phyloP scores from a whole-genome alignment of 1,284 basidiomycete species.

The Ustilago tritici region DNA sequence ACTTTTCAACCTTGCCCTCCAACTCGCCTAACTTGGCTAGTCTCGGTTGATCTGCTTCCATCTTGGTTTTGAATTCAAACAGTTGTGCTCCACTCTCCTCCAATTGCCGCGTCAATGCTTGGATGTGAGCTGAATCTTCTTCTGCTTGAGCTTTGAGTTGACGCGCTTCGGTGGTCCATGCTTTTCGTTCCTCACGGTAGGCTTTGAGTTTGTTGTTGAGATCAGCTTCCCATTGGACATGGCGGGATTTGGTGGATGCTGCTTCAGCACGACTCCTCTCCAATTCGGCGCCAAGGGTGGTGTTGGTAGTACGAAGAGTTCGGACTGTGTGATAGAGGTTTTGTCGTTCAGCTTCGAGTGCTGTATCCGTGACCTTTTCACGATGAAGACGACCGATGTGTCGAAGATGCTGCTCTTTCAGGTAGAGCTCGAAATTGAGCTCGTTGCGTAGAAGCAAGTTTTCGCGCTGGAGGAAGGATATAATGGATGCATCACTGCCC shows the following conservation, averaged over 20 bases:
- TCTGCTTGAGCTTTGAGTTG: constrained; percentile 57
- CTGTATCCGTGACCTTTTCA: constrained; percentile 64
- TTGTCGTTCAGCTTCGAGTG: constrained; percentile 67
- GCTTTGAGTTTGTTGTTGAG: constrained; percentile 64
- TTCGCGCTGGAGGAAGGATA: constrained; percentile 54
- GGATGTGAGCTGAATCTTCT: constrained; percentile 37
- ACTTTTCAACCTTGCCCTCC: constrained; percentile 51
- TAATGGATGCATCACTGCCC: constrained; percentile 23
- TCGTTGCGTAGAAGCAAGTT: constrained; percentile 64
- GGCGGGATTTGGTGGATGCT: constrained; percentile 49
- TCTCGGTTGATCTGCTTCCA: constrained; percentile 47
- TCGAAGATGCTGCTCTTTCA: constrained; percentile 68
- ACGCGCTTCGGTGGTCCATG: constrained; percentile 52
- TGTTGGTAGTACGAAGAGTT: constrained; percentile 48
- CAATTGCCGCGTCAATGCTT: constrained; percentile 40
- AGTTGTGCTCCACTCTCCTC: constrained; percentile 56
- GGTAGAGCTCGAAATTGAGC: constrained; percentile 68
- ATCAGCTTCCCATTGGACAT: constrained; percentile 65
- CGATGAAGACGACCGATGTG: constrained; percentile 69
- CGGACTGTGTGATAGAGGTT: constrained; percentile 65
- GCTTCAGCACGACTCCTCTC: constrained; percentile 59
- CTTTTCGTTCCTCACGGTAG: constrained; percentile 65
- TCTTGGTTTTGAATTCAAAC: constrained; percentile 57
- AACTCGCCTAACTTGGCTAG: constrained; percentile 54
- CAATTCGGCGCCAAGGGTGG: constrained; percentile 30